These are phyloP conservation scores for Colletotrichum tamarilloi DNA, from an alignment of 2,329 filamentous ascomycete species.

Conservation along the genomic window DNA sequence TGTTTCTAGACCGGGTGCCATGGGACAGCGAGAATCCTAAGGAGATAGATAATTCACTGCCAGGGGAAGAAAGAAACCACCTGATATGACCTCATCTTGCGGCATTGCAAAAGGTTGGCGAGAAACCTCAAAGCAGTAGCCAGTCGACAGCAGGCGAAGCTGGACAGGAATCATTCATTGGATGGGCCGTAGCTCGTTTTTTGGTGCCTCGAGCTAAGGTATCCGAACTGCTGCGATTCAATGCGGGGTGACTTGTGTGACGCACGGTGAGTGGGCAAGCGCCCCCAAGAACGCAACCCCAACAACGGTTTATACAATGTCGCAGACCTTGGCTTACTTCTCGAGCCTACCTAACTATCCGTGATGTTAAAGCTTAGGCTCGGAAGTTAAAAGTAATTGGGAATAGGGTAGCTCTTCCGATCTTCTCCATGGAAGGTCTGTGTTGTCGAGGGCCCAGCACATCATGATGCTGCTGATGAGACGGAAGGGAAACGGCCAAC, in stretches of 20 bases:
- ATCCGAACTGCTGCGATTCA: neutral
- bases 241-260: conserved; percentile 22
- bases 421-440: neutral
- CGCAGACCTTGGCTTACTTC: neutral
- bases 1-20: neutral
- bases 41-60: neutral
- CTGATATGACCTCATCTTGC: conserved; percentile 31
- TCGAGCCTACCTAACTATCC: neutral
- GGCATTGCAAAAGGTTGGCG: neutral
- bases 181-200: neutral
- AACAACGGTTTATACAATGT: neutral
- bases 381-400: too few species aligned
- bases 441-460: neutral
- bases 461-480: neutral
- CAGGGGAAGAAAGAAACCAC: conserved; percentile 9
- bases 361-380: too few species aligned
- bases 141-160: too few species aligned
- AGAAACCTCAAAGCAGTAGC: neutral
- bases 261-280: neutral
- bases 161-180: neutral
- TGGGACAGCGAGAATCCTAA: neutral
- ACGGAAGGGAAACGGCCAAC: neutral
- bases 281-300: neutral
- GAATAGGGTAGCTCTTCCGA: too few species aligned
- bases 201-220: conserved; percentile 9